phyloP scores from a whole-genome alignment of 352 stramenopile species.

The Phytophthora sp. region DNA sequence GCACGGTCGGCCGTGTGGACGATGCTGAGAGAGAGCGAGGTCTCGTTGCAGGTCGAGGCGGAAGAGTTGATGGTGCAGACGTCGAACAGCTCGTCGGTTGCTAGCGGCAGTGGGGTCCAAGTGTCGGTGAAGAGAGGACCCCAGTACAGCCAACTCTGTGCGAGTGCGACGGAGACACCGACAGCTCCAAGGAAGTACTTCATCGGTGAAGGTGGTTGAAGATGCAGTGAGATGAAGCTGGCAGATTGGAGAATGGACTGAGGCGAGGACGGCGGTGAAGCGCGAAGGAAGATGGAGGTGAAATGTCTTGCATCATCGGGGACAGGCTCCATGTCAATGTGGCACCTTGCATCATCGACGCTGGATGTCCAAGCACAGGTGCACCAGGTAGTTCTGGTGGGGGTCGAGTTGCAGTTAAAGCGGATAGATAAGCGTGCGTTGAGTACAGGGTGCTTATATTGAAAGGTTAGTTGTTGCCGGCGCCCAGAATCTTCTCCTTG shows the following conservation, averaged over 20 bases:
- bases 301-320: constrained; percentile 6
- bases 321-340: too few relatives aligned
- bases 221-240: not conserved
- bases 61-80: constrained; percentile 3
- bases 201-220: not conserved
- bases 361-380: too few relatives aligned
- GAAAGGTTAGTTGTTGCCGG: too few relatives aligned
- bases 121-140: constrained; percentile 1
- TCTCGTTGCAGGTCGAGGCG: constrained; percentile 1
- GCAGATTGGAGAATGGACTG: constrained; percentile 20
- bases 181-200: constrained; percentile 22
- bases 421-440: too few relatives aligned
- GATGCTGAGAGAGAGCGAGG: constrained; percentile 19
- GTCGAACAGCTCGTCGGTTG: constrained; percentile 2
- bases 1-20: constrained; percentile 15
- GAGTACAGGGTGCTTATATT: too few relatives aligned
- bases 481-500: too few relatives aligned
- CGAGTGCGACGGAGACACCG: constrained; percentile 10
- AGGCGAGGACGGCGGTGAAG: not conserved
- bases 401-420: too few relatives aligned
- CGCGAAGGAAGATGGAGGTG: not conserved
- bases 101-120: not conserved
- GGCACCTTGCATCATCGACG: not conserved
- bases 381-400: too few relatives aligned
- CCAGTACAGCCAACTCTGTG: constrained; percentile 26